Evolutionary conservation across 345 rosid species (phyloP), one percentile per base, ranked within the genome.

Genomic region (Populus simonii): DNA sequence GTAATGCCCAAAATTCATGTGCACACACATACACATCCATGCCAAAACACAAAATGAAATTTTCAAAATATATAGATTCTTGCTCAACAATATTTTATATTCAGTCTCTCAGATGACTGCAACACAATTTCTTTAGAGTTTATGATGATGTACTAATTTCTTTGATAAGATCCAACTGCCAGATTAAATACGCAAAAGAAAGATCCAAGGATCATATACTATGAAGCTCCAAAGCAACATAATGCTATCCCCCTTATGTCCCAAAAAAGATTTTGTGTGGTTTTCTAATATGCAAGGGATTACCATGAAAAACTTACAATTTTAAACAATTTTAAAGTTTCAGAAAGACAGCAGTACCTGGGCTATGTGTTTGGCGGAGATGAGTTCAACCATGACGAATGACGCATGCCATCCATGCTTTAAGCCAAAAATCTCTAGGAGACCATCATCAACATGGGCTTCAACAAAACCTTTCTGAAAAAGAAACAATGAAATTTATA

Each of bases 381-480:
- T 96, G 83, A 96, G 98, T 76, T 96, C 99, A 72, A 96, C 97
- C 99, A 96, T 94, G 33, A 96, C 98, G 62, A 96, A 92, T 4
- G 98, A 96, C 66, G 99, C 98, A 87, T 96, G 99, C 98, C 99
- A 96, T 75, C 92, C 98, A 84, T 96, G 99, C 86, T 96, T 96
- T 76, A 94, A 82, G 47, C 99, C 98, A 80, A 93, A 96, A 71
- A 96, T 94, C 85, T 96, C 98, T 45, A 96, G 87, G 36, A 96
- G 89, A 67, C 99, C 98, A 83, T 96, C 99, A 83, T 91, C 97
- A 22, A 89, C 92, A 79, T 90, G 95, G 31, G 99, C 98, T 86
- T 92, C 92, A 35, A 96, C 97, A 83, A 96, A 96, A 35, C 98
- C 98, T 80, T 84, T 92, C 99, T 94, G 88, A 78, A 71, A 81